A percentile compares a stretch with the other conserved stretches of the same genome.
Conservation (phyloP, 2,329 filamentous ascomycete genomes). For the Rhinocladiella similis region DNA sequence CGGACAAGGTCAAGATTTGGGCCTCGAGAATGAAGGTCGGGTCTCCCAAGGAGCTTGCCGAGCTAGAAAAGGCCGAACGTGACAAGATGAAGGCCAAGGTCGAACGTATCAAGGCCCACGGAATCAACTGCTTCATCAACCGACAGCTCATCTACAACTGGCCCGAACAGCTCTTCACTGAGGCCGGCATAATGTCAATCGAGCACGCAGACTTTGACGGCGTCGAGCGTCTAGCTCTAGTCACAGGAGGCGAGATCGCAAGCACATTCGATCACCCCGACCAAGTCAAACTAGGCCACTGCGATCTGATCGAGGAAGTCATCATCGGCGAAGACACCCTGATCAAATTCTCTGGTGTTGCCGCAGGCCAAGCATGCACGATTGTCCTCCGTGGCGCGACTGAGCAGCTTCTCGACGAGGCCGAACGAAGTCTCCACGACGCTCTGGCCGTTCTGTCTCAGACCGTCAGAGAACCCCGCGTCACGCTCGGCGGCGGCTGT, state of each 20-base stretch:
- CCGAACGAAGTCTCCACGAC: slow-evolving; percentile 93
- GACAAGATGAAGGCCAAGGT: slow-evolving; percentile 99
- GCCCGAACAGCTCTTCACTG: slow-evolving; percentile 97
- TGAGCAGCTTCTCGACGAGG: slow-evolving; percentile 94
- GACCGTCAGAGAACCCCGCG: slow-evolving; percentile 90
- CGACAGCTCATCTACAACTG: slow-evolving; percentile 99
- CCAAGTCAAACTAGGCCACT: slow-evolving; percentile 91
- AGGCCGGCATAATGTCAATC: slow-evolving; percentile 96
- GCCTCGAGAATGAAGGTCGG: slow-evolving; percentile 95
- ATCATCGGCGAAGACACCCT: slow-evolving; percentile 98
- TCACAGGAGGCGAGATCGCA: slow-evolving; percentile 95
- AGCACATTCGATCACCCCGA: slow-evolving; percentile 98
- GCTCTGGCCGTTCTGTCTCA: slow-evolving; percentile 94
- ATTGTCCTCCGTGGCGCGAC: slow-evolving; percentile 95
- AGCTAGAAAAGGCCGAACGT: slow-evolving; percentile 94
- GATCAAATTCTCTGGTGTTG: slow-evolving; percentile 96
- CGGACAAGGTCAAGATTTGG: slow-evolving; percentile 99
- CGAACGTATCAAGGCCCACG: slow-evolving; percentile 96
- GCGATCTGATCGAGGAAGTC: slow-evolving; percentile 94
- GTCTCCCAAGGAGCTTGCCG: slow-evolving; percentile 94
- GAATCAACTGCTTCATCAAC: slow-evolving; percentile 99
- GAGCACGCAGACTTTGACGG: slow-evolving; percentile 99
- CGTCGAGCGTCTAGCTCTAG: slow-evolving; percentile 89
- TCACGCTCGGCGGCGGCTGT: slow-evolving; percentile 91
- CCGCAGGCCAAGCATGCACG: slow-evolving; percentile 90